Base-by-base conservation (phyloP, 2,329 filamentous ascomycete species). In the Exophiala xenobiotica region DNA sequence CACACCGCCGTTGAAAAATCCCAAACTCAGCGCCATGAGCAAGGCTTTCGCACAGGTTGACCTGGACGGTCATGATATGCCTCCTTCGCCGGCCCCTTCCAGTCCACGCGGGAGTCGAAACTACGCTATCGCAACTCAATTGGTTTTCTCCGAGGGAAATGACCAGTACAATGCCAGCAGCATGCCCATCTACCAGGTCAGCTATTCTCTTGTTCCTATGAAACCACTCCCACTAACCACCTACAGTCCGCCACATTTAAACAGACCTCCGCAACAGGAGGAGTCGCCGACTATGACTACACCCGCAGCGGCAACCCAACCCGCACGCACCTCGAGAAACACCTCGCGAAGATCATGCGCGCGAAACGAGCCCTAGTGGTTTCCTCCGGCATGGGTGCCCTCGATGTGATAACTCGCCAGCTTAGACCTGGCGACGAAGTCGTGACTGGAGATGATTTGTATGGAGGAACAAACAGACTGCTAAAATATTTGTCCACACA, bases 311-410 rank as follows among this genome's bases (percentile, higher is more conserved):
- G 93, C 50, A 99, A 99, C 69, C 93, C 93, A 14, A 99, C 93
- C 52, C 83, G 93, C 60, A 95, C 92, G 26, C 93, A 99, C 67
- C 82, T 99, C 57, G 93, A 99, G 76, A 85, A 92, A 53, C 93
- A 99, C 71, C 78, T 99, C 63, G 93, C 95, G 66, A 99, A 99
- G 81, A 95, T 99, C 69, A 99, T 99, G 95, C 91, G 89, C 63
- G 93, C 93, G 39, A 84, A 85, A 64, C 87, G 95, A 50, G 89
- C 90, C 7, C 81, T 99, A 44, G 92, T 95, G 42, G 92, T 97
- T 38, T 90, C 91, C 47, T 97, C 92, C 1, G 93, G 93, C 51
- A 99, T 99, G 93, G 93, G 90, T 46, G 93, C 93, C 19, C 77
- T 97, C 64, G 93, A 99, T 71, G 92, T 99, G 58, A 96, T 99